A percentile compares a stretch with the other conserved stretches of the same genome.
phyloP scores from a whole-genome alignment of 345 rosid genomes.

The Leavenworthia alabamica region DNA sequence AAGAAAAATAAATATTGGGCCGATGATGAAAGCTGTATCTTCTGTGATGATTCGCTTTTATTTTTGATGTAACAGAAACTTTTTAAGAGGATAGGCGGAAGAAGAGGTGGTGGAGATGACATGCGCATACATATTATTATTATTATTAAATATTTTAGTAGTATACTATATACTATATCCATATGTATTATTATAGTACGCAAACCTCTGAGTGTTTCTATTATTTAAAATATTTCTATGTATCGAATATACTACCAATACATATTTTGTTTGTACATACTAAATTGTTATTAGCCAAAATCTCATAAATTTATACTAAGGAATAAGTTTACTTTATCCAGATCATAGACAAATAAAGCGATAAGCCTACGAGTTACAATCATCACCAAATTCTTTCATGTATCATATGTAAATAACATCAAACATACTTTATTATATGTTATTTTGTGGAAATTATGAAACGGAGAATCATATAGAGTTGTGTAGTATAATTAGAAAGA shows the following conservation, averaged over 20 bases:
- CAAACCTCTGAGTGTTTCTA: neutral
- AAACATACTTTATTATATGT: neutral
- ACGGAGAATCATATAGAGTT: too few relatives aligned
- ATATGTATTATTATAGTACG: slow-evolving; percentile 14
- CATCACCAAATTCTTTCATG: neutral
- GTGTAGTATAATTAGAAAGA: neutral
- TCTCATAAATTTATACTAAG: neutral
- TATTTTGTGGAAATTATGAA: too few relatives aligned
- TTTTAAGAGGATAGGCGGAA: slow-evolving; percentile 28
- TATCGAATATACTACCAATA: neutral
- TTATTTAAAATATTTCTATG: neutral
- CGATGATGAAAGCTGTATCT: slow-evolving; percentile 32
- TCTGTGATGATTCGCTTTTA: slow-evolving; percentile 14
- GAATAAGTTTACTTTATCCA: neutral
- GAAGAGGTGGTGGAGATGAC: slow-evolving; percentile 40
- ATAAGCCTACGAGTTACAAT: neutral
- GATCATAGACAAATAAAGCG: neutral
- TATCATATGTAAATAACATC: neutral
- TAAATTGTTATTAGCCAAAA: slow-evolving; percentile 5
- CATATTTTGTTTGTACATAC: neutral
- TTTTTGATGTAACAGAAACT: slow-evolving; percentile 21
- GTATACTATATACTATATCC: neutral
- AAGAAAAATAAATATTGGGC: neutral
- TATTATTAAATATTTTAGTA: neutral
- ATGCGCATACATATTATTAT: slow-evolving; percentile 3